Evolutionary conservation across 192 early-diverging fungal genomes (phyloP), one percentile per base, ranked within the genome.

Genomic region (Coemansia sp.): DNA sequence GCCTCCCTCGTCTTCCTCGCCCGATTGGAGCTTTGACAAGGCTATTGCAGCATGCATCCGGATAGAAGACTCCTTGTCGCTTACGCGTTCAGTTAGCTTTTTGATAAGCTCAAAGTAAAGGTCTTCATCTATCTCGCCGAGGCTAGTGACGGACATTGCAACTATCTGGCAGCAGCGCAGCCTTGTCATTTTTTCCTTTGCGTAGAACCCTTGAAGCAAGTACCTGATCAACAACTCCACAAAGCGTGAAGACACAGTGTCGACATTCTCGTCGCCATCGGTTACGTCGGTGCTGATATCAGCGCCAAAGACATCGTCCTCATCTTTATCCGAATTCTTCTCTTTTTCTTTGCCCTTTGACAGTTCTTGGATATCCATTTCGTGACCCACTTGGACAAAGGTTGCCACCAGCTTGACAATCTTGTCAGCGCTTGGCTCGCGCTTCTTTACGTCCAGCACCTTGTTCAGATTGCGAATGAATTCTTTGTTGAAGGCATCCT

Each of bases 111-210:
- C 73, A 61, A 86, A 80, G 66, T 91, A 95, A 15, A 92, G 67
- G 55, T 91, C 90, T 66, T 93, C 92, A 71, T 94, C 92, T 36
- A 94, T 88, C 56, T 91, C 91, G 15, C 89, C 88, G 51, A 93
- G 67, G 22, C 85, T 87, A 72, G 87, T 90, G 32, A 92, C 84
- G 46, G 89, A 86, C 70, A 90, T 79, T 5, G 89, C 90, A 39
- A 94, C 86, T 6, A 94, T 73, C 76, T 94, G 90, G 67, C 90
- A 93, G 62, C 87, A 87, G 6, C 94, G 87, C 62, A 87, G 69
- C 11, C 94, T 88, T 5, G 93, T 89, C 10, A 78, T 79, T 70
- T 91, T 91, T 64, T 94, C 91, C 64, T 90, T 93, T 19, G 92
- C 90, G n/a, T 83, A 85, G 66, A 92, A 87, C 6, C 94, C 94